phyloP scores from a whole-genome alignment of 768 basidiomycete genomes.

The Ramaria rubella region DNA sequence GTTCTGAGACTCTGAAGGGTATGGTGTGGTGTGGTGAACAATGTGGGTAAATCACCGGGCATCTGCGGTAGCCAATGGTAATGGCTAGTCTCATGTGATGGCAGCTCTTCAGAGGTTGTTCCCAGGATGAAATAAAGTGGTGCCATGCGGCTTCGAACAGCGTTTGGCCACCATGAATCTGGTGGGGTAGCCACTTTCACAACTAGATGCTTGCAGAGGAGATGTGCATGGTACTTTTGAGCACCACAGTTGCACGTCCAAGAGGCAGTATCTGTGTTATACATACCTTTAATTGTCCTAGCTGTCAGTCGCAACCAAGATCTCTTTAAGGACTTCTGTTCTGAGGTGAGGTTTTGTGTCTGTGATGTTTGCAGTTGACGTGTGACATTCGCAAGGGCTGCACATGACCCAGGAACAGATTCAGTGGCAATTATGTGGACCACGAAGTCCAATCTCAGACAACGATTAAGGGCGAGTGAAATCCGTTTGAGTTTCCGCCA shows the following conservation, averaged over 20 bases:
- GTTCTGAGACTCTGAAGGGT: too few species aligned
- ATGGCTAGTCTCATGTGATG: slow-evolving; percentile 20
- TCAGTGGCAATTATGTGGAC: slow-evolving; percentile 21
- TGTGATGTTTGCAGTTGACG: slow-evolving; percentile 15
- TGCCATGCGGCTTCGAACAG: slow-evolving; percentile 15
- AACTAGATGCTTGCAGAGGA: slow-evolving; percentile 31
- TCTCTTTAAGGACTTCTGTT: slow-evolving; percentile 23
- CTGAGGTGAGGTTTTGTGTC: slow-evolving; percentile 18
- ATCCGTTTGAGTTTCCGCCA: slow-evolving; percentile 28
- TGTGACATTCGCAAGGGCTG: slow-evolving; percentile 19
- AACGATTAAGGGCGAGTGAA: slow-evolving; percentile 20
- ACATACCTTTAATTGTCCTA: slow-evolving; percentile 12
- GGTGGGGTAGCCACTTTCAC: slow-evolving; percentile 18
- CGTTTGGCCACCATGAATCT: slow-evolving; percentile 16
- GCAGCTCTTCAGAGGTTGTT: slow-evolving; percentile 3
- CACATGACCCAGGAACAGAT: slow-evolving; percentile 20
- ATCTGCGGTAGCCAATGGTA: slow-evolving; percentile 17
- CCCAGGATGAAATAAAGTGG: slow-evolving; percentile 21
- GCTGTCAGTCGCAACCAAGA: slow-evolving; percentile 16
- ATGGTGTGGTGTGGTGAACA: too few species aligned
- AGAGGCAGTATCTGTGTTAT: slow-evolving; percentile 14
- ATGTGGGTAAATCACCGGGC: too few species aligned
- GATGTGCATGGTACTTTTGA: slow-evolving; percentile 24
- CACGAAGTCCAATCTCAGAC: slow-evolving; percentile 27
- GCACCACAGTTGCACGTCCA: slow-evolving; percentile 28